Evolutionary conservation across 805 yeast genomes (phyloP).

Genomic region (Kodamaea laetipori): DNA sequence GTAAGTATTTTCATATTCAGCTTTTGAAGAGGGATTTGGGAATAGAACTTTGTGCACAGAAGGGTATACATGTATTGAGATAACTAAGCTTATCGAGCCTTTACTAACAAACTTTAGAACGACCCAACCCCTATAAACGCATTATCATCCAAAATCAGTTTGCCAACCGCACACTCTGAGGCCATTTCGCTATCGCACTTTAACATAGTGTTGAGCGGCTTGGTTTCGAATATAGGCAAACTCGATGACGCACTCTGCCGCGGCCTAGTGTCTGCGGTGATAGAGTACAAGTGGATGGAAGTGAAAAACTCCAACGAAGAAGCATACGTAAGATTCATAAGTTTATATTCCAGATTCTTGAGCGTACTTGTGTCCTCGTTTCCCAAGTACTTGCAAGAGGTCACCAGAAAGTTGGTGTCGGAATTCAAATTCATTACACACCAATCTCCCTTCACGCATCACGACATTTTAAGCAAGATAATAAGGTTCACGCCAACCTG

Average conservation of each 20-base stretch:
- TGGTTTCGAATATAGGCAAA: slow-evolving; percentile 66
- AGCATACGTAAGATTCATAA: slow-evolving; percentile 37
- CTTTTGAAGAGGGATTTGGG: slow-evolving; percentile 12
- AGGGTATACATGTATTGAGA: slow-evolving; percentile 10
- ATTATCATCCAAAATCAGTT: slow-evolving; percentile 58
- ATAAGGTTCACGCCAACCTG: slow-evolving; percentile 81
- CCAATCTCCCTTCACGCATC: slow-evolving; percentile 41
- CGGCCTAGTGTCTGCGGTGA: slow-evolving; percentile 59
- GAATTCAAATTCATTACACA: slow-evolving; percentile 47
- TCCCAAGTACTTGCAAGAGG: slow-evolving; percentile 89
- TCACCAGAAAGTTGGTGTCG: slow-evolving; percentile 65
- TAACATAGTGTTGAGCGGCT: slow-evolving; percentile 52
- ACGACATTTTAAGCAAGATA: slow-evolving; percentile 63
- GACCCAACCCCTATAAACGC: slow-evolving; percentile 60
- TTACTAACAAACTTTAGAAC: slow-evolving; percentile 20
- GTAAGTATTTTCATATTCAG: slow-evolving; percentile 28
- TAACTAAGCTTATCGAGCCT: neutral
- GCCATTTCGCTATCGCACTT: slow-evolving; percentile 56
- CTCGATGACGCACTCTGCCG: slow-evolving; percentile 60
- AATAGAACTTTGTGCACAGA: slow-evolving; percentile 9
- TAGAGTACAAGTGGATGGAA: slow-evolving; percentile 67
- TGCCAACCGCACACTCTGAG: slow-evolving; percentile 55
- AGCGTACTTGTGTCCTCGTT: slow-evolving; percentile 78
- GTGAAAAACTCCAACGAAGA: slow-evolving; percentile 16
- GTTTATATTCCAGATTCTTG: slow-evolving; percentile 68